phyloP scores from a whole-genome alignment of 176 grass and related monocot genomes.

The Oryza longistaminata region DNA sequence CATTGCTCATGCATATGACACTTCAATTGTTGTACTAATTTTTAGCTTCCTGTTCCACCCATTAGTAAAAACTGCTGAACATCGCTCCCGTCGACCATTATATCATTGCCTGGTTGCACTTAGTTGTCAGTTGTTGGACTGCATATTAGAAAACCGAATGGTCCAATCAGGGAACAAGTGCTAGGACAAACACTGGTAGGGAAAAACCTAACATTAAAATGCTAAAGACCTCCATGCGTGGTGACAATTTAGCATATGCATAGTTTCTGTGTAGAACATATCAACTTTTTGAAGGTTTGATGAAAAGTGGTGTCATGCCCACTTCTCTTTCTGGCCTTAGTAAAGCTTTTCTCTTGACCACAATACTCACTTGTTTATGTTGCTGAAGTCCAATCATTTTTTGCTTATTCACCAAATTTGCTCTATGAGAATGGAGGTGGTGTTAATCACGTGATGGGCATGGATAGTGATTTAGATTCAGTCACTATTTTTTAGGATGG shows the following conservation, averaged over 20 bases:
- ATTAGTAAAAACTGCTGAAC: not conserved
- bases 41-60: not conserved
- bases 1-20: not conserved
- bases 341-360: not conserved
- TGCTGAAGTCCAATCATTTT: not conserved
- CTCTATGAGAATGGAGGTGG: not conserved
- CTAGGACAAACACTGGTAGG: not conserved
- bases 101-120: slow-evolving; percentile 3
- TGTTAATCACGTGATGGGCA: not conserved
- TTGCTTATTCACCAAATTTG: not conserved
- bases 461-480: not conserved
- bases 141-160: slow-evolving; percentile 2
- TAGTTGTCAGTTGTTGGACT: slow-evolving; percentile 3
- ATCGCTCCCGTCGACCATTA: not conserved
- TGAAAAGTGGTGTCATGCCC: not conserved
- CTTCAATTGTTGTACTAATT: not conserved
- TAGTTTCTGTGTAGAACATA: not conserved
- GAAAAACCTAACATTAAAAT: not conserved
- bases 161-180: not conserved
- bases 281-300: not conserved
- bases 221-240: not conserved
- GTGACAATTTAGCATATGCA: not conserved
- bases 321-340: not conserved
- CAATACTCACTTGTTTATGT: not conserved
- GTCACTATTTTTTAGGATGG: not conserved